Percentiles rank a stretch among this genome's conserved stretches.
phyloP scores from a whole-genome alignment of 257 asterid genomes.

The Jacaranda copaia region DNA sequence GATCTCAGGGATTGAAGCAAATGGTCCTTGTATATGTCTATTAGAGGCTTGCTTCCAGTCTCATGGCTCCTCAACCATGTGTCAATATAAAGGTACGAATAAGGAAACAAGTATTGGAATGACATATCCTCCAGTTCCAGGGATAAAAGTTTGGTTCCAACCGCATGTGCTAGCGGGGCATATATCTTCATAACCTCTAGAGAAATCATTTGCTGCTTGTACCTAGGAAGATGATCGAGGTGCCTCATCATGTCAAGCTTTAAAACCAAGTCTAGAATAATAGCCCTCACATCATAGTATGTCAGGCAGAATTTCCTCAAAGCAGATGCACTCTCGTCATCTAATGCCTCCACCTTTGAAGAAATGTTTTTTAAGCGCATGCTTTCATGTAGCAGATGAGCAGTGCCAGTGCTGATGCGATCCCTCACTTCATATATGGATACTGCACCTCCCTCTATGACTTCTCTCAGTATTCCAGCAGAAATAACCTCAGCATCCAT shows the following conservation, averaged over 20 bases:
- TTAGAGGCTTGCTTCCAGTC: constrained; percentile 65
- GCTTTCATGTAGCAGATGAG: constrained; percentile 87
- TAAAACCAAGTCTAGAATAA: constrained; percentile 76
- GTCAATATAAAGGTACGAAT: constrained; percentile 79
- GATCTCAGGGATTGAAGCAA: constrained; percentile 67
- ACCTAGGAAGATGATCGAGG: constrained; percentile 79
- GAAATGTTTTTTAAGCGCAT: constrained; percentile 74
- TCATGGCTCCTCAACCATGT: constrained; percentile 86
- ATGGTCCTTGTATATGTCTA: constrained; percentile 70
- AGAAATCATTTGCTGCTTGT: constrained; percentile 78
- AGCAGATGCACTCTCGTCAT: constrained; percentile 74
- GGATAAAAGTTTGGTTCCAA: constrained; percentile 67
- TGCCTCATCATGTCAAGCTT: constrained; percentile 91
- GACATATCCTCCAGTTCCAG: constrained; percentile 91
- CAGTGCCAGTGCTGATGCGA: constrained; percentile 67
- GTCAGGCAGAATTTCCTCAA: constrained; percentile 86
- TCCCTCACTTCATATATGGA: constrained; percentile 68
- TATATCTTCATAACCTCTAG: constrained; percentile 86
- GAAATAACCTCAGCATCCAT: constrained; percentile 97
- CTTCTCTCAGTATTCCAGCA: constrained; percentile 79
- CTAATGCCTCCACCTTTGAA: constrained; percentile 65
- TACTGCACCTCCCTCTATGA: constrained; percentile 66
- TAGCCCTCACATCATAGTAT: constrained; percentile 86
- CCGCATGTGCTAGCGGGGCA: constrained; percentile 93
- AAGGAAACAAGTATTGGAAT: constrained; percentile 82